Percentiles rank a stretch among this genome's conserved stretches.
Conservation (phyloP, 768 basidiomycete genomes). For the Rubroboletus pulcherrimus region DNA sequence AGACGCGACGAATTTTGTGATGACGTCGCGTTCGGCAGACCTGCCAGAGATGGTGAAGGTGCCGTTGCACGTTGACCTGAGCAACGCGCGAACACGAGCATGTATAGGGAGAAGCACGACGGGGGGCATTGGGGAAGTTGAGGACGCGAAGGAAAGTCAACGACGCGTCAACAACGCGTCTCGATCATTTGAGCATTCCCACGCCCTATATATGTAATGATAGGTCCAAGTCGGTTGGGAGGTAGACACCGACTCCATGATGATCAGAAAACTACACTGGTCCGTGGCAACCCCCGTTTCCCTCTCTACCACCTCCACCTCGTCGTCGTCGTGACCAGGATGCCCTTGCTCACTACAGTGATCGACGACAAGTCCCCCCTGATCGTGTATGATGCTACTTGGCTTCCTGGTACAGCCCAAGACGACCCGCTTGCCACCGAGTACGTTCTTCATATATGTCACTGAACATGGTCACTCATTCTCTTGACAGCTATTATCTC, state of each 20-base stretch:
- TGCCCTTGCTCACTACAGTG: slow-evolving; percentile 25
- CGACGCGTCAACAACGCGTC: slow-evolving; percentile 26
- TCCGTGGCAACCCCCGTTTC: background rate
- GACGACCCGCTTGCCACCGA: slow-evolving; percentile 11
- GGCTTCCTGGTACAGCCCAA: slow-evolving; percentile 16
- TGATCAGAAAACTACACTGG: background rate
- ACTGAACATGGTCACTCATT: background rate
- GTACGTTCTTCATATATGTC: slow-evolving; percentile 7
- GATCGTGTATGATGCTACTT: slow-evolving; percentile 25
- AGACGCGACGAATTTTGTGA: slow-evolving; percentile 56
- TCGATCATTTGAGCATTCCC: slow-evolving; percentile 19
- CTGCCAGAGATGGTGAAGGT: slow-evolving; percentile 61
- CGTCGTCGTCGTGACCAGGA: background rate
- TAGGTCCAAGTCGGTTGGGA: background rate
- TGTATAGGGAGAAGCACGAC: slow-evolving; percentile 40
- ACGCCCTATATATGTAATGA: background rate
- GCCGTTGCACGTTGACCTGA: slow-evolving; percentile 68
- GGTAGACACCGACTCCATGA: background rate
- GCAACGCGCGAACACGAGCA: slow-evolving; percentile 64
- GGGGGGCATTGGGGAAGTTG: slow-evolving; percentile 61
- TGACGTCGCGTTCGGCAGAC: slow-evolving; percentile 53
- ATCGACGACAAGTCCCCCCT: slow-evolving; percentile 34
- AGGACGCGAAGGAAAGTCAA: slow-evolving; percentile 43
- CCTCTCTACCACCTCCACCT: background rate
- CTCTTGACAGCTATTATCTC: slow-evolving; percentile 32